Base-by-base conservation (phyloP, 2,329 filamentous ascomycete species). In the Ophiocordyceps camponoti-floridani region DNA sequence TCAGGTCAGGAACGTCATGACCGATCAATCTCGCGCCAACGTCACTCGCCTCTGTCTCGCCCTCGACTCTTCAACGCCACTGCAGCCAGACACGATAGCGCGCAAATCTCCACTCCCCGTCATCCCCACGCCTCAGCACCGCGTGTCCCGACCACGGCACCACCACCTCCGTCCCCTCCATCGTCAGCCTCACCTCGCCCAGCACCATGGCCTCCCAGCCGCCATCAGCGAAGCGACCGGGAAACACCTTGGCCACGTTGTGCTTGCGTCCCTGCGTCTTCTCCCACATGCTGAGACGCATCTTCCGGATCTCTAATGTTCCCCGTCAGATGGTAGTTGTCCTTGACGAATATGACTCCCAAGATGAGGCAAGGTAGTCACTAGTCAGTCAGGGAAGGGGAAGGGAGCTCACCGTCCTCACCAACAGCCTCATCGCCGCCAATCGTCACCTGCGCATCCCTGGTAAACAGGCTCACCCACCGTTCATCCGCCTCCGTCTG, bases 211-310 rank as follows among this genome's bases (percentile, higher is more conserved):
- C 57, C 53, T 67, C 65, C 38, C 53, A 51, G 43, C 48, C 53
- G 16, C 30, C 42, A 38, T 44, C 46, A 44, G 41, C 50, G 45
- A 67, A 66, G 4, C 47, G 47, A 1, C 55, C 65, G 16, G 64
- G 63, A 46, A 68, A 69, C 8, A 67, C 62, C 51, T 65, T 65
- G 28, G 51, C 51, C 26, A 67, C 58, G 2, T 51, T 59, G 53
- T 71, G 68, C 47, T 53, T 63, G 37, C 68, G 57, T 35, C 58
- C 55, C 45, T 53, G 51, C 18, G 68, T 60, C 18, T 52, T 49
- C 12, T 63, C 56, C 66, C 67, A 68, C 67, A 70, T 71, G 23
- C 58, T 53, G 16, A 49, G 48, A 33, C 68, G 60, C 27, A 70
- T 49, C 38, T 53, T 52, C 4, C 58, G 58, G 42, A 70, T 65